Evolutionary conservation across 1,284 basidiomycete species (phyloP), one percentile per base, ranked within the genome.

Genomic region (Puccinia horiana): DNA sequence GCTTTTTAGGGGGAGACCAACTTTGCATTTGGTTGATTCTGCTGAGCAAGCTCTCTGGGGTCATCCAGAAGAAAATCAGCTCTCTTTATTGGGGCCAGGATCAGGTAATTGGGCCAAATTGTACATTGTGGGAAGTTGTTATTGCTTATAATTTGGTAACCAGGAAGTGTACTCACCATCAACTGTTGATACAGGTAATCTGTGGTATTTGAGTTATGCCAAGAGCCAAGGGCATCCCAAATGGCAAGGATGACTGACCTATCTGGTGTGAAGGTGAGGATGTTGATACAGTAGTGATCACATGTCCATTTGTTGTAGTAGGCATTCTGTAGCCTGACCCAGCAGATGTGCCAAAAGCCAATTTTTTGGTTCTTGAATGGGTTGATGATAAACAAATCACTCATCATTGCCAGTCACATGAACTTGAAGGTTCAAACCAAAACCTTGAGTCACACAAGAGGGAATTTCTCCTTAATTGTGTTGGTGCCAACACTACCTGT

Each of bases 291-390:
- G n/a, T 70, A 70, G 29, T 70, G 69, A 2, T 11, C 8, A n/a
- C 69, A 70, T 6, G 44, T 49, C 69, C 69, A 70, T 20, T 42
- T 42, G 49, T 70, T 70, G n/a, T 70, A 70, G 18, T 70, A 70
- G 6, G 69, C 42, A 44, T 70, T 70, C n/a, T 70, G 69, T 29
- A 70, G 32, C 18, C 69, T 70, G 23, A n/a, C n/a, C n/a, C 8
- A 44, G 16, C 6, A n/a, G n/a, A n/a, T n/a, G n/a, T n/a, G n/a
- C 6, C 8, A 44, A 44, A 44, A 16, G 42, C 16, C 42, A 44
- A 16, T 44, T 6, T 16, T 8, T 44, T 44, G 6, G 42, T 8
- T 8, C 8, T 44, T 8, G 16, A 44, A 8, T 8, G 42, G 6
- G 16, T 44, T 16, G 16, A 8, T 44, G 42, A 44, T 8, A 44